A percentile compares a stretch with the other conserved stretches of the same genome.
phyloP scores from a whole-genome alignment of 176 grass and related monocot species.

The Pharus latifolius region DNA sequence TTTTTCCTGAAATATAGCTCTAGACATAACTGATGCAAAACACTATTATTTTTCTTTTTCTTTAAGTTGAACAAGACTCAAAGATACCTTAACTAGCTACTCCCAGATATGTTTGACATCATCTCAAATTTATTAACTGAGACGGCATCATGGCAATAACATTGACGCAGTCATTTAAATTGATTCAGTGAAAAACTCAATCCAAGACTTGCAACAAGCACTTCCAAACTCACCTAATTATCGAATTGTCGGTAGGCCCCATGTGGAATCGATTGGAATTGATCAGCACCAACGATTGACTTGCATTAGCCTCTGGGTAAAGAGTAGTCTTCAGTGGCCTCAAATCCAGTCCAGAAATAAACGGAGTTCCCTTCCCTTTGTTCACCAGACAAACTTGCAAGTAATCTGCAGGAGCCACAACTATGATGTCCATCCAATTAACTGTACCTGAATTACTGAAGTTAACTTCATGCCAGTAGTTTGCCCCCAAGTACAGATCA shows the following conservation, averaged over 20 bases:
- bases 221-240: slow-evolving; percentile 18
- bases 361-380: slow-evolving; percentile 32
- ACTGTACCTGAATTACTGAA: neutral
- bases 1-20: neutral
- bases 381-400: slow-evolving; percentile 46
- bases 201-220: too few relatives aligned
- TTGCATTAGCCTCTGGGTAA: slow-evolving; percentile 33
- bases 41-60: neutral
- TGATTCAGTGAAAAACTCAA: neutral
- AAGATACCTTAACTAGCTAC: neutral
- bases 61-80: neutral
- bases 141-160: neutral
- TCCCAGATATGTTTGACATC: neutral
- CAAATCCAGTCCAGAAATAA: slow-evolving; percentile 41
- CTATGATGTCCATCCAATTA: slow-evolving; percentile 33
- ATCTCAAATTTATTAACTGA: neutral
- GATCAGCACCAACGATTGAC: slow-evolving; percentile 11
- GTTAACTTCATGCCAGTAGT: slow-evolving; percentile 20
- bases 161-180: neutral
- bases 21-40: neutral
- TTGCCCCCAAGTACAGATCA: slow-evolving; percentile 44
- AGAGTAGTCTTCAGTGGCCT: slow-evolving; percentile 18
- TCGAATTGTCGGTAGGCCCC: slow-evolving; percentile 9
- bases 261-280: slow-evolving; percentile 15
- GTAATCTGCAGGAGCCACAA: slow-evolving; percentile 22